Percentiles rank a stretch among this genome's conserved stretches.
These are phyloP conservation scores for Aspergillus fijiensis DNA, from an alignment of 2,329 filamentous ascomycete species.

Conservation along the genomic window DNA sequence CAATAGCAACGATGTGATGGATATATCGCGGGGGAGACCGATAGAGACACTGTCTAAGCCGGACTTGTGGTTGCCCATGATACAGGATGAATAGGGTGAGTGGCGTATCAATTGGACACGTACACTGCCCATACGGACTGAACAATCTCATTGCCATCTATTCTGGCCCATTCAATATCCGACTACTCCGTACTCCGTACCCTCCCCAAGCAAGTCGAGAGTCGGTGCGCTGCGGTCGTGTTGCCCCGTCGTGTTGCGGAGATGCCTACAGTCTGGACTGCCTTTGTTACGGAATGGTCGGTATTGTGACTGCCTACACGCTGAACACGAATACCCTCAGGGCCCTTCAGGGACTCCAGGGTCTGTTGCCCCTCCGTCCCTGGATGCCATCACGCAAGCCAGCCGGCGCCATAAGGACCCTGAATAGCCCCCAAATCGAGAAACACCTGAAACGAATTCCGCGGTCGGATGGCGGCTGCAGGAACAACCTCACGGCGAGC, in stretches of 20 bases:
- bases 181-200: background rate
- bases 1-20: background rate
- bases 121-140: background rate
- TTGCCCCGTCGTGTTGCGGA: background rate
- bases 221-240: background rate
- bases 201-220: background rate
- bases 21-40: background rate
- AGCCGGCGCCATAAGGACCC: conserved; percentile 1
- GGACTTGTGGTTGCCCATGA: background rate
- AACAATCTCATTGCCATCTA: background rate
- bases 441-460: background rate
- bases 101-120: background rate
- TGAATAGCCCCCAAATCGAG: conserved; percentile 4
- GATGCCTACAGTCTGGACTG: background rate
- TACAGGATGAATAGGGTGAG: background rate
- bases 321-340: conserved; percentile 1
- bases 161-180: background rate
- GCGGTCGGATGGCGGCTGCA: background rate
- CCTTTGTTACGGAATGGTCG: background rate
- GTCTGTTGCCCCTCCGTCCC: conserved; percentile 4
- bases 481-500: background rate
- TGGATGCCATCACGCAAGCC: conserved; percentile 3
- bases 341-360: conserved; percentile 5
- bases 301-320: background rate
- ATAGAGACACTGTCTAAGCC: background rate